Evolutionary conservation across 1,284 basidiomycete genomes (phyloP), one percentile per base, ranked within the genome.

Genomic region (Neolentinus lepideus): DNA sequence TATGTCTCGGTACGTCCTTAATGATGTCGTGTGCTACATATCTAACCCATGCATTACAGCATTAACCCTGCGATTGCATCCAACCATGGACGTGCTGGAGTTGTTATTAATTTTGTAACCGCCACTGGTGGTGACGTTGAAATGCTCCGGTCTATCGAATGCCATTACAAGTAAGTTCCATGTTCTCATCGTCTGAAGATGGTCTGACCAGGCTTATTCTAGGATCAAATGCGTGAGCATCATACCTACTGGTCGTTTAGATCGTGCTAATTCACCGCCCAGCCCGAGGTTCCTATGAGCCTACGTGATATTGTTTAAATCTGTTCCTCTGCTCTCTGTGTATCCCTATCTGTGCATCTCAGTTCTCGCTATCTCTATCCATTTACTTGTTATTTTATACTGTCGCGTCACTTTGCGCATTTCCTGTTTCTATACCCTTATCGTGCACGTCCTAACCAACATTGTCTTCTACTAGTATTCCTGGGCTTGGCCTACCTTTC

Each of bases 101-200:
- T 97, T 45, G 83, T 97, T 59, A 81, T 97, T 66, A 96, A 95
- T 67, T 95, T 97, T 65, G 94, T 98, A 57, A 97, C 95, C 57
- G 94, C 94, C 47, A 94, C 93, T 1, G 94, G 94, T 33, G 94
- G 94, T 48, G 94, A 98, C 68, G 93, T 98, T 51, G 94, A 98
- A 75, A 97, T 97, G 94, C 76, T 98, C 61, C 84, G 94, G 66
- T 94, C 91, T 63, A 95, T 97, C 76, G 94, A 98, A 77, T 96
- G 94, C 79, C 94, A 93, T 73, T 95, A 94, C 79, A 92, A 94
- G 82, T 94, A 63, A 59, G 73, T 61, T 11, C 16, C 19, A 27
- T 19, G 10, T 68, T 66, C 22, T 43, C 47, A 31, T 57, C 55
- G 51, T 50, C 29, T 46, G 43, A 26, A 35, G 45, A 46, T 38